Evolutionary conservation across 495 filamentous ascomycete species (phyloP), one percentile per base, ranked within the genome.

Genomic region (Alectoria sarmentosa): DNA sequence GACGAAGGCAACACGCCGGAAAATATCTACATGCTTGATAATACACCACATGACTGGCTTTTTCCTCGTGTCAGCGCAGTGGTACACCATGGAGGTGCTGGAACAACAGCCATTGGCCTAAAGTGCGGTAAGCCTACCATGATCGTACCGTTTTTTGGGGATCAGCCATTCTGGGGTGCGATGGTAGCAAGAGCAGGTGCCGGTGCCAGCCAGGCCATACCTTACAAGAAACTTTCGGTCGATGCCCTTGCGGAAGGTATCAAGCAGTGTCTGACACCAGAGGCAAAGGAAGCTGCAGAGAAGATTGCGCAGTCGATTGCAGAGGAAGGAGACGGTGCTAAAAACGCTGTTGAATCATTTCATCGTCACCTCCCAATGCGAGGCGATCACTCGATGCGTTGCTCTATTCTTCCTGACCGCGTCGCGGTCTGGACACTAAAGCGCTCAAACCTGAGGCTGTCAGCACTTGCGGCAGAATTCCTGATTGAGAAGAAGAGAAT

Each of bases 221-320:
- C 87, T 0, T 87, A 91, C 73, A 90, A 89, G 70, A 76, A 79
- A 3, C 74, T 94, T 0, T 88, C 78, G 5, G 79, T 78, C 1
- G 82, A 90, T 41, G 83, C 79, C 34, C 76, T 90, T 4, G 86
- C 83, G 19, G 83, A 87, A 14, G 90, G 87, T 0, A 92, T 94
- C 67, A 80, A 76, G 67, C 83, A 84, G 68, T 87, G 86, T 62
- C 71, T 93, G 0, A 79, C 76, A 0, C 80, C 82, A 0, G 80
- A 88, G 64, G 84, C 87, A 1, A 70, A 74, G 49, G 64, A 75
- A 37, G 84, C 82, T 3, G 88, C 85, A 8, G 70, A 80, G 58
- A 75, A 83, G 48, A 83, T 92, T 37, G 83, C 88, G 17, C 69
- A 77, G 39, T 74, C 76, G 64, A 91, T 92, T 67, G 82, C 78